Evolutionary conservation across 495 filamentous ascomycete genomes (phyloP).

Genomic region (Lophiotrema nucula): DNA sequence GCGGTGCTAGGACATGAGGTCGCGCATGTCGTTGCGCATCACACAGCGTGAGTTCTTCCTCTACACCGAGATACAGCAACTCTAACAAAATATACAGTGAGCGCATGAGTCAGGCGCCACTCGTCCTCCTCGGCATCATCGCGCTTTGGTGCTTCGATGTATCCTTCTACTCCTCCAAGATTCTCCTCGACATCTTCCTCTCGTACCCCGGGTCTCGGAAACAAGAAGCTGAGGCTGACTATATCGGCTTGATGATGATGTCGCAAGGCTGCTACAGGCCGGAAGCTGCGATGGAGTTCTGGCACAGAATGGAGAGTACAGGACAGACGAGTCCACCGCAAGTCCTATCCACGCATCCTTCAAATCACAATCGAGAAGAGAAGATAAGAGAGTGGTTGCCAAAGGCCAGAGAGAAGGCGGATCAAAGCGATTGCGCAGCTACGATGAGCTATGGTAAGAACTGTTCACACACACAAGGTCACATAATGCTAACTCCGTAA

Average conservation of each 20-base stretch:
- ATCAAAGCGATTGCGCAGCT: constrained; percentile 24
- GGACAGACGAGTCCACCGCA: constrained; percentile 62
- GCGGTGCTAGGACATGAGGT: constrained; percentile 91
- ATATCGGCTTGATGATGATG: constrained; percentile 75
- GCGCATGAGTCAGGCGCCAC: constrained; percentile 62
- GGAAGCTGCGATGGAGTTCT: constrained; percentile 66
- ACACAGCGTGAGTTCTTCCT: constrained; percentile 49
- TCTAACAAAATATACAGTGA: constrained; percentile 45
- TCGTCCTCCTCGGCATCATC: constrained; percentile 55
- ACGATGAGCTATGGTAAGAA: constrained; percentile 11
- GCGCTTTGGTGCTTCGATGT: constrained; percentile 52
- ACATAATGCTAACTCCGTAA: neutral
- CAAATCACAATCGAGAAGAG: constrained; percentile 67
- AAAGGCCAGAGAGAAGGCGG: constrained; percentile 54
- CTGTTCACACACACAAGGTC: too few species aligned
- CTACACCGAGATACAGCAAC: neutral
- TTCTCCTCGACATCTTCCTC: constrained; percentile 62
- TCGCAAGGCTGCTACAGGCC: constrained; percentile 70
- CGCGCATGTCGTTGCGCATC: constrained; percentile 83
- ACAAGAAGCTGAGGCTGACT: constrained; percentile 76
- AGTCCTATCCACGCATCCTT: constrained; percentile 84
- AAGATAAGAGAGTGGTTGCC: constrained; percentile 68
- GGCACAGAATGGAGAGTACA: constrained; percentile 72
- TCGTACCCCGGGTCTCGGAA: constrained; percentile 67
- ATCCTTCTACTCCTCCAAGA: constrained; percentile 48